phyloP scores from a whole-genome alignment of 129 eudicot species.

The Pseudognaphalium luteoalbum region DNA sequence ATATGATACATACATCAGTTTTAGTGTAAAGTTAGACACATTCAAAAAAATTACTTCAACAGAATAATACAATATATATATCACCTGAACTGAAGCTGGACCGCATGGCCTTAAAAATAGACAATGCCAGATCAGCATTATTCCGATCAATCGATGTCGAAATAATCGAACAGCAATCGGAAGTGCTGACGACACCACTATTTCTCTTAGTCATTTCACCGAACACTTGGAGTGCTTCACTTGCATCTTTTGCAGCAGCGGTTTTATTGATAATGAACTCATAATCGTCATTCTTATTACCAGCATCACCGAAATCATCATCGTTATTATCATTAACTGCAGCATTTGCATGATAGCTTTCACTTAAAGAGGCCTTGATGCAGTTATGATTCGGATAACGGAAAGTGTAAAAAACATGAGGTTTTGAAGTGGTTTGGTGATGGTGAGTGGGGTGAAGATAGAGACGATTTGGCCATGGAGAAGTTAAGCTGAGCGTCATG shows the following conservation, averaged over 20 bases:
- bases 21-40: not conserved
- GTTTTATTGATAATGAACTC: constrained; percentile 41
- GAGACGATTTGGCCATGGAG: constrained; percentile 42
- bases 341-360: constrained; percentile 32
- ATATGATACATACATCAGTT: not conserved
- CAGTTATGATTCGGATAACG: constrained; percentile 4
- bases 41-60: not conserved
- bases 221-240: constrained; percentile 55
- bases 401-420: constrained; percentile 41
- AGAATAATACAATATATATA: not conserved
- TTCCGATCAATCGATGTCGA: constrained; percentile 67
- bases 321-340: not conserved
- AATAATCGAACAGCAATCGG: constrained; percentile 66
- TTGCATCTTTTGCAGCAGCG: constrained; percentile 59
- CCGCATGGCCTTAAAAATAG: constrained; percentile 86
- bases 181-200: constrained; percentile 53
- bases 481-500: constrained; percentile 45
- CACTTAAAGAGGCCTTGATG: constrained; percentile 40
- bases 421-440: constrained; percentile 20
- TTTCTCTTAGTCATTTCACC: constrained; percentile 46
- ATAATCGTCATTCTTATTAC: constrained; percentile 8
- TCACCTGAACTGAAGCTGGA: constrained; percentile 70
- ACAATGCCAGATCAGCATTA: constrained; percentile 77
- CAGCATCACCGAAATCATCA: constrained; percentile 5
- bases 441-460: constrained; percentile 14